Conservation (phyloP, 75 land plant genomes). For the Cunninghamia lanceolata region DNA sequence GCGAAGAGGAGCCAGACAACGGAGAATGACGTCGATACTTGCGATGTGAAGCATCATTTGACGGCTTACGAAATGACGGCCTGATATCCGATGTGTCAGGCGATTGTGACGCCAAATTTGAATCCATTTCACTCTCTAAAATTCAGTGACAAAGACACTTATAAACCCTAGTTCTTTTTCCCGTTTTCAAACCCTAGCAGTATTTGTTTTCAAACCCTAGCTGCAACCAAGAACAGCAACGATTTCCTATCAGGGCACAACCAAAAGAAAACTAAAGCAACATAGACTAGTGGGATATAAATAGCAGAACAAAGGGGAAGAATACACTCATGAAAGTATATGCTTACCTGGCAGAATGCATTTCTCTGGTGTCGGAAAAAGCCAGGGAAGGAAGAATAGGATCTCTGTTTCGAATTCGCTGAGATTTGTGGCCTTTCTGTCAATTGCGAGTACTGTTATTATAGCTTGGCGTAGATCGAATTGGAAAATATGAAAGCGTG, state of each 20-base stretch:
- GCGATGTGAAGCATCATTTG: slow-evolving; percentile 50
- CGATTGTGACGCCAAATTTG: slow-evolving; percentile 16
- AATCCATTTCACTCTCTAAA: slow-evolving; percentile 23
- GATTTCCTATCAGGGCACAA: neutral
- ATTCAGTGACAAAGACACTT: neutral
- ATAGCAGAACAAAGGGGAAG: neutral
- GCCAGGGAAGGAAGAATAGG: neutral
- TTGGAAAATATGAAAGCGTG: neutral
- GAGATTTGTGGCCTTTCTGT: neutral
- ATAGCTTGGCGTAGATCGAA: neutral
- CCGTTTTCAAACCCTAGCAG: neutral
- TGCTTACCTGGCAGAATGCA: neutral
- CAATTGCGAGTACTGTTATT: neutral
- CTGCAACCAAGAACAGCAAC: neutral
- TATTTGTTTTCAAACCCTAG: neutral
- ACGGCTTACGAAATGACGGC: slow-evolving; percentile 63
- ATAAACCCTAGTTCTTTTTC: neutral
- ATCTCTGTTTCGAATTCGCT: neutral
- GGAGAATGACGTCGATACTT: slow-evolving; percentile 69
- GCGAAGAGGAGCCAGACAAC: slow-evolving; percentile 21
- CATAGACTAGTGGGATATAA: neutral
- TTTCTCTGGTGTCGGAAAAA: neutral
- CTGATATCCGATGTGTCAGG: slow-evolving; percentile 33
- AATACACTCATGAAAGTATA: neutral
- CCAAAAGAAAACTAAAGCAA: neutral